Evolutionary conservation across 371 early-diverging fungal species (phyloP).

Genomic region (Neoconidiobolus thromboides): DNA sequence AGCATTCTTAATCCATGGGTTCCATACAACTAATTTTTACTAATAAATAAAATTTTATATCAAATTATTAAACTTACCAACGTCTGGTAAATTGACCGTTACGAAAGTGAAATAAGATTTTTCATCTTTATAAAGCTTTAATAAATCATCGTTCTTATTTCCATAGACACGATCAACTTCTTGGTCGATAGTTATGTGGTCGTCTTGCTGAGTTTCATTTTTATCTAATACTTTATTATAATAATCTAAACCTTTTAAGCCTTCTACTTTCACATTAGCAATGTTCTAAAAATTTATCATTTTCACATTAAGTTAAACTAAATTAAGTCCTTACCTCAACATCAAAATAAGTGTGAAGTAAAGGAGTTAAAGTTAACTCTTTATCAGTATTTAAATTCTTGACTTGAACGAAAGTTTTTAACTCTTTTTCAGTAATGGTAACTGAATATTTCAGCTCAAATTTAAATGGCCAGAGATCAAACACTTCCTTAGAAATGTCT

Average conservation of each 20-base stretch:
- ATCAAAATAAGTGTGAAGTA: constrained; percentile 80
- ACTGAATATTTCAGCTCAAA: constrained; percentile 69
- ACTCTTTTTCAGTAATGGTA: constrained; percentile 37
- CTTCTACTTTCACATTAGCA: constrained; percentile 31
- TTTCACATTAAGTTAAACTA: neutral
- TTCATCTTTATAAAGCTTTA: constrained; percentile 24
- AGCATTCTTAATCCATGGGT: constrained; percentile 85
- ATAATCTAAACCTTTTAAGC: constrained; percentile 33
- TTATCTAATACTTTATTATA: constrained; percentile 49
- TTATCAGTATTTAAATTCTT: constrained; percentile 44
- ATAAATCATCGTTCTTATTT: constrained; percentile 17
- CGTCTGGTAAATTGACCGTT: constrained; percentile 42
- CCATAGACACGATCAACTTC: constrained; percentile 68
- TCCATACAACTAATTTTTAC: constrained; percentile 67
- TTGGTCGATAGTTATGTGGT: constrained; percentile 25
- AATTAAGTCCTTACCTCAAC: constrained; percentile 27
- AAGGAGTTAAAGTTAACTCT: constrained; percentile 59
- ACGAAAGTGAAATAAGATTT: constrained; percentile 20
- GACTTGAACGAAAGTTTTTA: constrained; percentile 41
- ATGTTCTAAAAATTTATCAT: constrained; percentile 23
- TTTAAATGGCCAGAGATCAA: constrained; percentile 39
- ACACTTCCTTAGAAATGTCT: constrained; percentile 24
- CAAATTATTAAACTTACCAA: constrained; percentile 20
- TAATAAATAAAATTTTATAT: neutral
- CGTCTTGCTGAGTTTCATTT: constrained; percentile 11